These are phyloP conservation scores for Chaetomiaceae sp. DNA, from an alignment of 2,329 filamentous ascomycete genomes.

Conservation along the genomic window DNA sequence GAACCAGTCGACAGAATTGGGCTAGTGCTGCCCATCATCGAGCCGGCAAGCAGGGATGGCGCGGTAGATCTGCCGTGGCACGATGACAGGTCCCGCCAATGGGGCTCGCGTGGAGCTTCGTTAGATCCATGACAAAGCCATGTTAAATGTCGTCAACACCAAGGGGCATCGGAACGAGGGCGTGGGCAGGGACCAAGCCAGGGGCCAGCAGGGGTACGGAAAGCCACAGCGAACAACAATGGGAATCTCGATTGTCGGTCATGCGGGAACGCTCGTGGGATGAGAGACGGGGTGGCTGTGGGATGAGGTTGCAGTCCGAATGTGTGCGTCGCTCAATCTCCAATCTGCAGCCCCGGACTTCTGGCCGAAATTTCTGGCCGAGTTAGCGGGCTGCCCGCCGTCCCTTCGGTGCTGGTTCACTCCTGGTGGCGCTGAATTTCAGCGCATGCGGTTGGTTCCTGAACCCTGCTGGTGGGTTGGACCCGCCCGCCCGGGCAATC, in stretches of 20 bases:
- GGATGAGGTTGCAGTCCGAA: no score
- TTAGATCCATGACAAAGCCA: no score
- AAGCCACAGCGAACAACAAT: no score
- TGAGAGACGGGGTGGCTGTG: not conserved
- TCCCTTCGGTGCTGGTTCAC: not conserved
- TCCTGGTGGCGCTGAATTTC: conserved; percentile 5
- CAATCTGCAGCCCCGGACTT: not conserved
- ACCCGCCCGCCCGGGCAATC: conserved; percentile 3
- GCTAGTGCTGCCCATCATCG: conserved; percentile 8
- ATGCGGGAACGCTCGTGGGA: not conserved
- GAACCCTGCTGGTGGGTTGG: conserved; percentile 4
- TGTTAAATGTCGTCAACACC: not conserved
- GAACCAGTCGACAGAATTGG: not conserved
- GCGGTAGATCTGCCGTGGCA: conserved; percentile 3
- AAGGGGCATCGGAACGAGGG: no score
- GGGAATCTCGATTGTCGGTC: no score
- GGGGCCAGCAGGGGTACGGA: no score
- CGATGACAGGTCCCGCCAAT: no score
- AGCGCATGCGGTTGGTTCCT: conserved; percentile 3
- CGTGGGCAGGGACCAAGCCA: no score
- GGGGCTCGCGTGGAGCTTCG: no score
- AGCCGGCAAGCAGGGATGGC: not conserved
- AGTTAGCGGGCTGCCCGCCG: not conserved
- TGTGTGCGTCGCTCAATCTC: no score
- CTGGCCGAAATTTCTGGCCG: conserved; percentile 3